Conservation (phyloP, 106 monocot genomes). For the Dactylorhiza incarnata region DNA sequence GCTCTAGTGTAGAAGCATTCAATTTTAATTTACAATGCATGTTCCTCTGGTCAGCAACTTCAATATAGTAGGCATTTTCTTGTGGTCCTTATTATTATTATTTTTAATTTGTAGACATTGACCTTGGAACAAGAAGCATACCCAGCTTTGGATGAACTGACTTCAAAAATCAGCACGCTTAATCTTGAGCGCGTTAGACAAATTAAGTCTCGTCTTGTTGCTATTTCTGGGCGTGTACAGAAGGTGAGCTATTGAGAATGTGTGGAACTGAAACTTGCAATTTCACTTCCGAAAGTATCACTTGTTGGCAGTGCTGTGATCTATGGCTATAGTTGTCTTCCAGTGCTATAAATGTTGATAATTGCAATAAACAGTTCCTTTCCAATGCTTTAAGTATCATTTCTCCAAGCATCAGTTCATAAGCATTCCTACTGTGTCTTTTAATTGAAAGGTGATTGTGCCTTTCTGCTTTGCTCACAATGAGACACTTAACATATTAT, state of each 20-base stretch:
- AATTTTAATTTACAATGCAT: not conserved
- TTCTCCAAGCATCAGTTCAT: not conserved
- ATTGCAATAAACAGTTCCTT: not conserved
- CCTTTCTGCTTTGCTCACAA: not conserved
- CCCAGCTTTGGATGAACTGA: slow-evolving; percentile 70
- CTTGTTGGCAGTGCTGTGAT: not conserved
- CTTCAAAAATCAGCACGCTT: slow-evolving; percentile 66
- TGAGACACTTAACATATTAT: not conserved
- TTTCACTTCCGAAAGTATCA: not conserved
- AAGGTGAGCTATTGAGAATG: slow-evolving; percentile 22
- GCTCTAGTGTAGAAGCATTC: too few species aligned
- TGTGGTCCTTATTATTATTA: not conserved
- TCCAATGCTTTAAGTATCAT: not conserved
- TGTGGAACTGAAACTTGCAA: not conserved
- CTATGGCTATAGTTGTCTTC: not conserved
- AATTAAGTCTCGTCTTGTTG: slow-evolving; percentile 63
- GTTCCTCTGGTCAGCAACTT: not conserved
- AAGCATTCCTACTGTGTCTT: not conserved
- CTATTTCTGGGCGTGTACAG: slow-evolving; percentile 64
- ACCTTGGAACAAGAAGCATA: slow-evolving; percentile 70
- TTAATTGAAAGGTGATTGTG: not conserved
- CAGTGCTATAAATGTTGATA: not conserved
- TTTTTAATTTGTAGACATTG: slow-evolving; percentile 32
- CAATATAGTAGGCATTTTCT: not conserved
- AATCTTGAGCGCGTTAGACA: slow-evolving; percentile 67